Conservation (phyloP, 2,329 filamentous ascomycete genomes). For the Venturia asperata region DNA sequence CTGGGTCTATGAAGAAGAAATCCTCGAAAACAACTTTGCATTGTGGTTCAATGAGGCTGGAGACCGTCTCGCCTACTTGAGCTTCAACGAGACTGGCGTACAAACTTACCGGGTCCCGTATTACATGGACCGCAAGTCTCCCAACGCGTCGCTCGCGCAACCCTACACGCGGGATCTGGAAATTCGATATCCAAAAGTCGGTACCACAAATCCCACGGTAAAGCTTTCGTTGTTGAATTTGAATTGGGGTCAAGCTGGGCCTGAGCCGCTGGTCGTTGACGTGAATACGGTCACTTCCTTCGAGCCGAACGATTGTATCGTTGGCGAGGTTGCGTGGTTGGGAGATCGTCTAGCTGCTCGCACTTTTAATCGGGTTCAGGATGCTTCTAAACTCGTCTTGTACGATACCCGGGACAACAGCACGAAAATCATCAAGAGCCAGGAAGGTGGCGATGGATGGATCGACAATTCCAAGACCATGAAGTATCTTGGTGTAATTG, state of each 20-base stretch:
- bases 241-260: constrained; percentile 22
- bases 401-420: constrained; percentile 47
- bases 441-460: constrained; percentile 55
- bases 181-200: constrained; percentile 62
- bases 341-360: constrained; percentile 57
- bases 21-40: constrained; percentile 45
- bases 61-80: constrained; percentile 48
- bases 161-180: constrained; percentile 57
- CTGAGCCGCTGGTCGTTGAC: background rate
- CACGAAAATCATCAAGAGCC: constrained; percentile 46
- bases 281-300: constrained; percentile 40
- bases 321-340: constrained; percentile 63
- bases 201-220: constrained; percentile 59
- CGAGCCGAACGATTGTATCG: constrained; percentile 52
- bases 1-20: constrained; percentile 58
- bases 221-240: constrained; percentile 53
- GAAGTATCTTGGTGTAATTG: constrained; percentile 45
- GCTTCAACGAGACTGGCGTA: constrained; percentile 60
- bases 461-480: constrained; percentile 54
- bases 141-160: constrained; percentile 39
- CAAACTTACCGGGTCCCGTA: constrained; percentile 59
- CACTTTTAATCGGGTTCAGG: constrained; percentile 62
- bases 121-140: constrained; percentile 53
- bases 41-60: constrained; percentile 54
- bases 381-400: constrained; percentile 54